These are phyloP conservation scores for Fusarium floridanum DNA, from an alignment of 2,329 filamentous ascomycete species.

Conservation along the genomic window DNA sequence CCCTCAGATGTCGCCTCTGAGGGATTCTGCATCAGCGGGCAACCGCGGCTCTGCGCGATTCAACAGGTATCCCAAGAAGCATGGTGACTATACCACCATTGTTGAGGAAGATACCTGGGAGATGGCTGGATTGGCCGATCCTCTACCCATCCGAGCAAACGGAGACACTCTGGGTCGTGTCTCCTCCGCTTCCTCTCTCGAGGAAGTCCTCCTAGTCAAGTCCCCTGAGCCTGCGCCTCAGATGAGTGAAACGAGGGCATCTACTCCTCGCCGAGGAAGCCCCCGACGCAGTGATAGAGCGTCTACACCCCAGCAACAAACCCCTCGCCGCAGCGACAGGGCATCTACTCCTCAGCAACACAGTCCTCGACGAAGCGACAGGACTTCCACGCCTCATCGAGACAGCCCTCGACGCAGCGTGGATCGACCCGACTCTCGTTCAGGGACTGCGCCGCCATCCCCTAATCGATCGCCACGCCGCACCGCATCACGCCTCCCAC, in stretches of 20 bases:
- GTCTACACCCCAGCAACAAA: constrained; percentile 14
- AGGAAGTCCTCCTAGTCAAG: constrained; percentile 50
- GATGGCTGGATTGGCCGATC: constrained; percentile 47
- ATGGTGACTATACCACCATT: constrained; percentile 60
- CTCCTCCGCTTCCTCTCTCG: constrained; percentile 50
- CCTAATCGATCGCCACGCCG: constrained; percentile 37
- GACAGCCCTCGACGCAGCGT: constrained; percentile 32
- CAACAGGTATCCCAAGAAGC: constrained; percentile 47
- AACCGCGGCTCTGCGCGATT: constrained; percentile 56
- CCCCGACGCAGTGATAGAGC: constrained; percentile 12
- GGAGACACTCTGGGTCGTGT: constrained; percentile 39
- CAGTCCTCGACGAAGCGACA: constrained; percentile 1
- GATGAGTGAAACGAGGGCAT: constrained; percentile 15
- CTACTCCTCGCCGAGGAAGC: constrained; percentile 24
- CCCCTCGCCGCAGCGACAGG: constrained; percentile 14
- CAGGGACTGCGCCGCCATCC: constrained; percentile 25
- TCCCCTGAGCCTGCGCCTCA: constrained; percentile 34
- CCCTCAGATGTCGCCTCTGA: constrained; percentile 64
- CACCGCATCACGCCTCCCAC: constrained; percentile 40
- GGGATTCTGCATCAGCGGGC: constrained; percentile 64
- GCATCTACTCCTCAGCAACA: constrained; percentile 10
- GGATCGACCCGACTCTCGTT: constrained; percentile 25
- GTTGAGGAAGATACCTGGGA: constrained; percentile 63
- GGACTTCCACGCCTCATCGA: constrained; percentile 31
- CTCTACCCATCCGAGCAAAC: constrained; percentile 10